Percentiles rank a stretch among this genome's conserved stretches.
phyloP scores from a whole-genome alignment of 805 yeast genomes.

The Candida ulmi region DNA sequence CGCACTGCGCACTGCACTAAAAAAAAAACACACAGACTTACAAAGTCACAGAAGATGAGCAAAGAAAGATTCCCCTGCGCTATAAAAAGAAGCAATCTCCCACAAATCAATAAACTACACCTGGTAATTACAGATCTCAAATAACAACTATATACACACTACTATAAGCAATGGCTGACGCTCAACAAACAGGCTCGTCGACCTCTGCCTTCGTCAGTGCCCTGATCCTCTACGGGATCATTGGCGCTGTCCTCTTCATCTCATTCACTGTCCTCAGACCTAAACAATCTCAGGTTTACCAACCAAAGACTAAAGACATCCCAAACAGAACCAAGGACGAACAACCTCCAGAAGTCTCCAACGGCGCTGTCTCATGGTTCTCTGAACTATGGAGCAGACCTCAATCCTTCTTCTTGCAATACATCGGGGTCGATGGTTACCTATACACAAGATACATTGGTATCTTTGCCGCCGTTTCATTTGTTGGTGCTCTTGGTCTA shows the following conservation, averaged over 20 bases:
- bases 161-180: conserved; percentile 15
- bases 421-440: conserved; percentile 72
- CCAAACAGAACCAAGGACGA: conserved; percentile 46
- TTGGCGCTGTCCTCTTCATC: conserved; percentile 52
- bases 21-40: too few species aligned
- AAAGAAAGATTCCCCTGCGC: too few species aligned
- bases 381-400: conserved; percentile 45
- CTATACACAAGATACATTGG: conserved; percentile 63
- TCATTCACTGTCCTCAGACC: conserved; percentile 61
- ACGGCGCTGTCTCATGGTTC: conserved; percentile 60
- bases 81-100: too few species aligned
- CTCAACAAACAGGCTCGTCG: conserved; percentile 39
- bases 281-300: conserved; percentile 64
- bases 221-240: conserved; percentile 58
- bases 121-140: too few species aligned
- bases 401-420: conserved; percentile 58
- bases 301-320: conserved; percentile 61
- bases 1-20: too few species aligned
- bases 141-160: too few species aligned
- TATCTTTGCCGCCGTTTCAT: conserved; percentile 45
- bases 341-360: conserved; percentile 19
- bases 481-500: conserved; percentile 46
- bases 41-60: too few species aligned
- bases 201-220: conserved; percentile 76
- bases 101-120: too few species aligned